phyloP scores from a whole-genome alignment of 202 grass and related monocot species.

The Setaria viridis region DNA sequence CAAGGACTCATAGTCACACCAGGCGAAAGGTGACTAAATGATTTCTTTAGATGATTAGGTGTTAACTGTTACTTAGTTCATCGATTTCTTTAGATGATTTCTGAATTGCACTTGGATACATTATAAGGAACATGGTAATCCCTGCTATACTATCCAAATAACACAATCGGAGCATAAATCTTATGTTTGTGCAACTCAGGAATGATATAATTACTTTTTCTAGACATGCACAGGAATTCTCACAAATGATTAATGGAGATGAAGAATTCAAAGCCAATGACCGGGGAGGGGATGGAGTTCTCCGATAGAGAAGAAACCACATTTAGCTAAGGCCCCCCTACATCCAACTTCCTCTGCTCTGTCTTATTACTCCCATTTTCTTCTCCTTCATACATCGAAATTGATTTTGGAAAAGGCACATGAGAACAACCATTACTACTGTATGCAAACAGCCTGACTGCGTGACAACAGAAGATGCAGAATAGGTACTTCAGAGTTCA shows the following conservation, averaged over 20 bases:
- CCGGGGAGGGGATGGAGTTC: not conserved
- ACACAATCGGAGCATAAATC: not conserved
- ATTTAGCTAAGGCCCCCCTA: not conserved
- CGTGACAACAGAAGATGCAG: not conserved
- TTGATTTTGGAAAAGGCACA: not conserved
- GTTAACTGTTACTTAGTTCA: not conserved
- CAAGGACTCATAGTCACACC: not conserved
- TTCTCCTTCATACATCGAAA: not conserved
- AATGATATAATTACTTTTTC: not conserved
- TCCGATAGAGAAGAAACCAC: not conserved
- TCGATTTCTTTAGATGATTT: not conserved
- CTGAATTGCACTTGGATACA: not conserved
- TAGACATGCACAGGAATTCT: not conserved
- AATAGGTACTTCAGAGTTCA: too few species aligned
- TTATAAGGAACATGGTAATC: not conserved
- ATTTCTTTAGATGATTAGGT: not conserved
- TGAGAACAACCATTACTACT: not conserved
- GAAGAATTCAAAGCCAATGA: not conserved
- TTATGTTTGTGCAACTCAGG: not conserved
- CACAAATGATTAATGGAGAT: not conserved
- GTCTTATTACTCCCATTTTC: not conserved
- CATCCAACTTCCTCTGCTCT: slow-evolving; percentile 1
- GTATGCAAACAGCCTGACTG: not conserved
- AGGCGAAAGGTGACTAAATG: not conserved
- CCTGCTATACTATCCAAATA: not conserved